Conservation (phyloP, 2,329 filamentous ascomycete genomes). For the Calcarisporium arbuscula region DNA sequence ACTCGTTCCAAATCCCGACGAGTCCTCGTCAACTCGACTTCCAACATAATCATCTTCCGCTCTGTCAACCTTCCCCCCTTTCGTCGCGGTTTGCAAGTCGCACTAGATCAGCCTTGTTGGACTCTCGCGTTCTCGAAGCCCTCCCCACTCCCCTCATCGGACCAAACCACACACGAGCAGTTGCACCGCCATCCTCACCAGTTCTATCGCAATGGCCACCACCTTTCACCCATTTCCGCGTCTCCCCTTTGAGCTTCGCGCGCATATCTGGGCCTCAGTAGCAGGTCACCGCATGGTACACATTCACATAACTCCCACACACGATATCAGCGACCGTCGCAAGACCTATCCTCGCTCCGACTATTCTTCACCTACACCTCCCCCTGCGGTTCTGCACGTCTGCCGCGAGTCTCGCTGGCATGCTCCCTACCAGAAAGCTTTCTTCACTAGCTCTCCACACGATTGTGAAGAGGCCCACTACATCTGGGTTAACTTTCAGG, state of each 20-base stretch:
- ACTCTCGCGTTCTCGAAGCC: too few species aligned
- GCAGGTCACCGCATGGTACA: conserved; percentile 7
- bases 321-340: too few species aligned
- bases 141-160: too few species aligned
- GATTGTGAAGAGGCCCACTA: conserved; percentile 8
- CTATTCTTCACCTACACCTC: conserved; percentile 3
- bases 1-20: too few species aligned
- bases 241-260: conserved; percentile 9
- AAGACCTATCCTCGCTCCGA: not conserved
- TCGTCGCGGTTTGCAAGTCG: too few species aligned
- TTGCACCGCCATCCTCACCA: too few species aligned
- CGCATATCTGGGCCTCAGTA: conserved; percentile 9
- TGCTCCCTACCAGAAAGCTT: conserved; percentile 7
- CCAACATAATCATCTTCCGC: too few species aligned
- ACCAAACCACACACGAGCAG: too few species aligned
- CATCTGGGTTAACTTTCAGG: conserved; percentile 12
- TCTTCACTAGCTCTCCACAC: conserved; percentile 3
- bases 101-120: too few species aligned
- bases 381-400: conserved; percentile 8
- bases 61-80: too few species aligned
- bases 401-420: conserved; percentile 7
- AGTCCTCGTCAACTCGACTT: too few species aligned
- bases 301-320: conserved; percentile 3
- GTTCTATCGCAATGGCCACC: conserved; percentile 4
- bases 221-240: conserved; percentile 9